Conservation (phyloP, 495 filamentous ascomycete genomes). For the Penicillium cataractarum region DNA sequence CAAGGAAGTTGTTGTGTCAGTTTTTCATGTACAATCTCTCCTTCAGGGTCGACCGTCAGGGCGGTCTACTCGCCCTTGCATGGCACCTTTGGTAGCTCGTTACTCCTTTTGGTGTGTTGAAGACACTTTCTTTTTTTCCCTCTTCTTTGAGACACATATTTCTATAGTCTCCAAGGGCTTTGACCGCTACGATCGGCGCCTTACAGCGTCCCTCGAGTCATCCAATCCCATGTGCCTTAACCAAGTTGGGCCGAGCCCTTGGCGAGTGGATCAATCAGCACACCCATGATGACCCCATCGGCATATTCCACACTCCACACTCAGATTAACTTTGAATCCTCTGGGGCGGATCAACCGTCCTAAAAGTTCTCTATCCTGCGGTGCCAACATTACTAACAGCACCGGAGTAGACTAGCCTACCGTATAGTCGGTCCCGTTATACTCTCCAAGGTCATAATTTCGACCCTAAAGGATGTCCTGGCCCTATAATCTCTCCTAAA, state of each 20-base stretch:
- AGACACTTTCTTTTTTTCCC: background rate
- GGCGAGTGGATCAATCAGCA: background rate
- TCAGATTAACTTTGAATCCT: constrained; percentile 10
- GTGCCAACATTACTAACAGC: background rate
- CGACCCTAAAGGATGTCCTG: background rate
- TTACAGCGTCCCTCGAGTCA: background rate
- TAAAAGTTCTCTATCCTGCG: background rate
- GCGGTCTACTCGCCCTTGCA: constrained; percentile 12
- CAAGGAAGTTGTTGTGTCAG: background rate
- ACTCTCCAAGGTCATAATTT: background rate
- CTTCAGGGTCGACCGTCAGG: background rate
- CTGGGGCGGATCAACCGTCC: background rate
- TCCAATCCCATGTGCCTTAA: constrained; percentile 7
- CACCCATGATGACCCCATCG: too few species aligned
- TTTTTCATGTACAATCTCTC: background rate
- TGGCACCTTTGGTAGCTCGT: constrained; percentile 1
- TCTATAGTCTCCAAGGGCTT: background rate
- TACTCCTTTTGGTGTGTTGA: background rate
- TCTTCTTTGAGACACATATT: background rate
- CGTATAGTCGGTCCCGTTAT: background rate
- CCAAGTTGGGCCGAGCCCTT: constrained; percentile 6
- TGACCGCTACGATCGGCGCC: constrained; percentile 11
- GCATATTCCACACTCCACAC: constrained; percentile 1
- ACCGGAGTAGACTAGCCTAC: background rate
- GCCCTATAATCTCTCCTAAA: background rate